Conservation (phyloP, 2,329 filamentous ascomycete species). For the Aureobasidium sp. region DNA sequence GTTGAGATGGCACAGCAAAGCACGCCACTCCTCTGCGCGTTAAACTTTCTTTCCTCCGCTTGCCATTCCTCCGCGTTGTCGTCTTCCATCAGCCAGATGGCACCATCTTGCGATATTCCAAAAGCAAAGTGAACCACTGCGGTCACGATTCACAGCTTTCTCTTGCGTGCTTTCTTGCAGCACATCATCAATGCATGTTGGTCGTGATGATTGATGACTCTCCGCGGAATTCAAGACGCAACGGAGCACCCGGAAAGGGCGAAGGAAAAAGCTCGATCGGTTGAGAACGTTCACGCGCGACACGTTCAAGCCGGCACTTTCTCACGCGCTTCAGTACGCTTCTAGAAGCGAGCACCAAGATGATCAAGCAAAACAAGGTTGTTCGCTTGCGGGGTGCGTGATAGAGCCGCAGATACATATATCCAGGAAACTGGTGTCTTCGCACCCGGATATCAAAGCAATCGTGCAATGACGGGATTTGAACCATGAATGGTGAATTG, state of each 20-base stretch:
- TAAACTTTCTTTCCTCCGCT: background rate
- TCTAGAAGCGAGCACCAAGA: background rate
- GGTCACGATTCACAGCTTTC: background rate
- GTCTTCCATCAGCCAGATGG: background rate
- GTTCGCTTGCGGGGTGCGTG: background rate
- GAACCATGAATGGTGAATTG: slow-evolving; percentile 1
- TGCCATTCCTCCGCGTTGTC: background rate
- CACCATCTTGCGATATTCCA: slow-evolving; percentile 4
- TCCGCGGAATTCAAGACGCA: background rate
- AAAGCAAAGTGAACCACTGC: background rate
- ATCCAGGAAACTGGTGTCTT: background rate
- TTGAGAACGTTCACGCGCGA: background rate
- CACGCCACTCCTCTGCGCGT: background rate
- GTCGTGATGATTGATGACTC: background rate
- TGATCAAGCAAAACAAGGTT: slow-evolving; percentile 5
- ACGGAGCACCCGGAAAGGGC: background rate
- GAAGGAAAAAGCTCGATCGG: background rate
- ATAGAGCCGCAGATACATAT: slow-evolving; percentile 1
- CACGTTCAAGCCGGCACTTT: background rate
- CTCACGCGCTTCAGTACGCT: background rate
- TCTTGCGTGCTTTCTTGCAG: background rate
- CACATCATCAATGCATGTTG: background rate
- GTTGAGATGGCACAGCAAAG: background rate
- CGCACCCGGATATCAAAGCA: background rate
- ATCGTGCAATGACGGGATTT: background rate